These are phyloP conservation scores for Phytopythium oedochilum DNA, from an alignment of 352 stramenopile species.

Conservation along the genomic window DNA sequence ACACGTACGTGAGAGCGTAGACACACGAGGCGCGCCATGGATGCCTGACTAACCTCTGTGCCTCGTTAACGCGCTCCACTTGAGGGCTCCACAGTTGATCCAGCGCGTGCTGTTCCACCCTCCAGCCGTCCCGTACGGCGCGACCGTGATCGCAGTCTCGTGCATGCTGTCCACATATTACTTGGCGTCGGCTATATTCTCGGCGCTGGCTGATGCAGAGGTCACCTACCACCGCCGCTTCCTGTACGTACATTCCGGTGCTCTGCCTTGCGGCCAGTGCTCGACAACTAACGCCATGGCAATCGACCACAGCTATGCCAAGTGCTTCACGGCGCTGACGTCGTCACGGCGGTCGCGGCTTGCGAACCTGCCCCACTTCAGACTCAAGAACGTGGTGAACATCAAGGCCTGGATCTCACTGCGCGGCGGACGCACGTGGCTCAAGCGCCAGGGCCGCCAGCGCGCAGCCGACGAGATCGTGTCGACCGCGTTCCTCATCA, in stretches of 20 bases:
- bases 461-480: slow-evolving; percentile 86
- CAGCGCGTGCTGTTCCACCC: slow-evolving; percentile 21
- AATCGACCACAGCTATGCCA: slow-evolving; percentile 55
- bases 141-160: slow-evolving; percentile 57
- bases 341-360: slow-evolving; percentile 77
- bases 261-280: no score
- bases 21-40: background rate
- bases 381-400: slow-evolving; percentile 89
- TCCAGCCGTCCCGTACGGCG: slow-evolving; percentile 23
- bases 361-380: slow-evolving; percentile 85
- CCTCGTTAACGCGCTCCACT: no score
- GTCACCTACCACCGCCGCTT: slow-evolving; percentile 84
- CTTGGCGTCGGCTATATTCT: slow-evolving; percentile 70
- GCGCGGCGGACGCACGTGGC: slow-evolving; percentile 79
- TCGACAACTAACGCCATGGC: slow-evolving; percentile 1
- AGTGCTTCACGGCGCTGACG: slow-evolving; percentile 87
- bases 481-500: slow-evolving; percentile 86
- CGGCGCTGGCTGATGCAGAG: slow-evolving; percentile 73
- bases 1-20: slow-evolving; percentile 12
- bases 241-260: no score
- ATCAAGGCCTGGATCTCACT: slow-evolving; percentile 90
- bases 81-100: no score
- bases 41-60: background rate
- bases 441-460: slow-evolving; percentile 83
- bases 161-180: slow-evolving; percentile 72